Percentiles rank a stretch among this genome's conserved stretches.
phyloP scores from a whole-genome alignment of 495 filamentous ascomycete genomes.

The Podospora appendiculata region DNA sequence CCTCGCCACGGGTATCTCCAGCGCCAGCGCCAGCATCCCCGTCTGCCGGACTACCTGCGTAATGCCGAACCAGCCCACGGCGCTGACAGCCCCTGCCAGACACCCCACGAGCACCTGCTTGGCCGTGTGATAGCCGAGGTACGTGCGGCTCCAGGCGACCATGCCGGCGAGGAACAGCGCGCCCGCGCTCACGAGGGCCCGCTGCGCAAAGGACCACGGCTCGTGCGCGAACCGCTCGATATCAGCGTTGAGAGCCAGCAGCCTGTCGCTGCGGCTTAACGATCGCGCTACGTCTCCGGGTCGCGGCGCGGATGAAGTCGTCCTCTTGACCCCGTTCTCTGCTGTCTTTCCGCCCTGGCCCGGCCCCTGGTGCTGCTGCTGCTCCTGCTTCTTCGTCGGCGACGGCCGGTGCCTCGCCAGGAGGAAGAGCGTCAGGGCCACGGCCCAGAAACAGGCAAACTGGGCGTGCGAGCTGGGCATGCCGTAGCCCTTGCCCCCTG shows the following conservation, averaged over 20 bases:
- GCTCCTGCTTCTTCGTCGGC: not conserved
- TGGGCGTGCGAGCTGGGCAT: slow-evolving; percentile 99
- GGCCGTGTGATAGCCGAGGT: slow-evolving; percentile 88
- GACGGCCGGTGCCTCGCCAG: slow-evolving; percentile 62
- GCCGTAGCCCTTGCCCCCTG: slow-evolving; percentile 78
- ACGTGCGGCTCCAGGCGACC: slow-evolving; percentile 76
- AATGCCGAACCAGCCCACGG: slow-evolving; percentile 68
- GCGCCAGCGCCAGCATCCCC: slow-evolving; percentile 56
- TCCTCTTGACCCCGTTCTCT: not conserved
- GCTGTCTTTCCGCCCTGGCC: not conserved
- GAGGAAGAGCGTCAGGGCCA: slow-evolving; percentile 75
- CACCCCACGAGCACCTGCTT: slow-evolving; percentile 79
- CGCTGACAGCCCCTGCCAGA: slow-evolving; percentile 62
- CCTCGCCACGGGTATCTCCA: slow-evolving; percentile 59
- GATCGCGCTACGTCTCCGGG: not conserved
- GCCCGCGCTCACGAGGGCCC: slow-evolving; percentile 47
- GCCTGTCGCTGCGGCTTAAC: not conserved
- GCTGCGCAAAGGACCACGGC: slow-evolving; percentile 49
- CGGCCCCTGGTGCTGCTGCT: not conserved
- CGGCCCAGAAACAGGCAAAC: slow-evolving; percentile 82
- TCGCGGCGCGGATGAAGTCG: not conserved
- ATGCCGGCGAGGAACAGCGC: slow-evolving; percentile 53
- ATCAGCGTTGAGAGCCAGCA: not conserved
- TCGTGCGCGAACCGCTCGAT: slow-evolving; percentile 31
- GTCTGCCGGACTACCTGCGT: slow-evolving; percentile 55